Evolutionary conservation across 345 rosid species (phyloP).

Genomic region (Pistacia vera): DNA sequence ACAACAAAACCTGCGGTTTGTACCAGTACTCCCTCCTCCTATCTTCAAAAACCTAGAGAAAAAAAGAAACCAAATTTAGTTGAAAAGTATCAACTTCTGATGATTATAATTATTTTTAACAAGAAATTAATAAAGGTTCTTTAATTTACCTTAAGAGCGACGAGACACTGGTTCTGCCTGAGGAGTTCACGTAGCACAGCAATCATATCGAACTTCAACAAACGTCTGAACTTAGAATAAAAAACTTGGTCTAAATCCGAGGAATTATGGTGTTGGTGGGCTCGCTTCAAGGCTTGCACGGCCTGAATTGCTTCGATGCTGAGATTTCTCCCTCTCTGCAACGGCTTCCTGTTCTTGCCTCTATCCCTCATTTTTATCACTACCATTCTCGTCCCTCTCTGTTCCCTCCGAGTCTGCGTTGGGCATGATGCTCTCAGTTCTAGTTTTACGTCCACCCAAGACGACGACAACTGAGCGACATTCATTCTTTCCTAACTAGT

Average conservation of each 20-base stretch:
- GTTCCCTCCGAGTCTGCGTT: neutral
- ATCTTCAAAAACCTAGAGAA: conserved; percentile 65
- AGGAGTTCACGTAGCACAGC: conserved; percentile 82
- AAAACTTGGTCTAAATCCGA: conserved; percentile 36
- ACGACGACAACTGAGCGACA: neutral
- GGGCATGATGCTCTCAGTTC: neutral
- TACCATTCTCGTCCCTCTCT: conserved; percentile 9
- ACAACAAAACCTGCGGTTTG: conserved; percentile 57
- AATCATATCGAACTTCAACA: conserved; percentile 80
- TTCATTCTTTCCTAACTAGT: neutral
- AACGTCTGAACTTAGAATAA: conserved; percentile 54
- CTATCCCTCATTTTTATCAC: conserved; percentile 60
- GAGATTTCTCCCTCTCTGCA: conserved; percentile 77
- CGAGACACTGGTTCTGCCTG: conserved; percentile 66
- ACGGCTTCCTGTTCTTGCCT: conserved; percentile 71
- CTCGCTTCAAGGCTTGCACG: conserved; percentile 76
- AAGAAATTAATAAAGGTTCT: neutral
- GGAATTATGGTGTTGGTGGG: conserved; percentile 20
- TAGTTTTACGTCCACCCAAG: neutral
- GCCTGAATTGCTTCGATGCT: conserved; percentile 87
- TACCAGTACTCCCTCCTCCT: conserved; percentile 74
- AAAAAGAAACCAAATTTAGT: neutral
- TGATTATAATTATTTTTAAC: neutral
- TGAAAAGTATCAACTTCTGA: neutral
- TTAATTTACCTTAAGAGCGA: conserved; percentile 51